A percentile compares a stretch with the other conserved stretches of the same genome.
Evolutionary conservation across 768 basidiomycete species (phyloP).

Genomic region (Tulasnella sp.): DNA sequence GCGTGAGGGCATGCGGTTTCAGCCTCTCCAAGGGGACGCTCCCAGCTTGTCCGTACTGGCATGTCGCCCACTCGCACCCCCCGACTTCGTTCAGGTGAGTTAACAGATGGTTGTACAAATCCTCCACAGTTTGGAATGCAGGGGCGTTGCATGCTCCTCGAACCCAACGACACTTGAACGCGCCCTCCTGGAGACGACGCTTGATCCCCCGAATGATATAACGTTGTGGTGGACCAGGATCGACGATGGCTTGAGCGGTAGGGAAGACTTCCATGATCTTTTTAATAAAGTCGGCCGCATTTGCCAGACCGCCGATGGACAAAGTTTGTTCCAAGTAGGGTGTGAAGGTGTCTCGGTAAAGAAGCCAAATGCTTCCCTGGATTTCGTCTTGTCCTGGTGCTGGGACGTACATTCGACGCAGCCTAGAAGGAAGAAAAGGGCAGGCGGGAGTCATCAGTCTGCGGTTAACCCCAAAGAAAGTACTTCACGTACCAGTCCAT

Average conservation of each 20-base stretch:
- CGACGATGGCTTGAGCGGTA: constrained; percentile 78
- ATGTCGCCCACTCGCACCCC: constrained; percentile 65
- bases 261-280: constrained; percentile 81
- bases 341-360: constrained; percentile 79
- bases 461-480: not conserved
- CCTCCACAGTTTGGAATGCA: constrained; percentile 46
- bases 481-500: constrained; percentile 59
- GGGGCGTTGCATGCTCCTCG: constrained; percentile 46
- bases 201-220: constrained; percentile 88
- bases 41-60: constrained; percentile 35
- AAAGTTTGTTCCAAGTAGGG: constrained; percentile 41
- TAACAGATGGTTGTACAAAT: constrained; percentile 66
- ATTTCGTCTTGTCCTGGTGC: constrained; percentile 74
- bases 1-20: constrained; percentile 66
- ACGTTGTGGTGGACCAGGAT: constrained; percentile 57
- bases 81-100: constrained; percentile 40
- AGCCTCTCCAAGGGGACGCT: constrained; percentile 44
- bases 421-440: constrained; percentile 45
- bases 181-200: constrained; percentile 50
- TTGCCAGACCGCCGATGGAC: constrained; percentile 39
- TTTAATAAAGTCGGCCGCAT: constrained; percentile 92
- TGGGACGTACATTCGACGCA: constrained; percentile 78
- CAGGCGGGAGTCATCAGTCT: not conserved
- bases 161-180: constrained; percentile 74
- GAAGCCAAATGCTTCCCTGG: constrained; percentile 92